A percentile compares a stretch with the other conserved stretches of the same genome.
phyloP scores from a whole-genome alignment of 768 basidiomycete genomes.

The Mycena olivaceomarginata region DNA sequence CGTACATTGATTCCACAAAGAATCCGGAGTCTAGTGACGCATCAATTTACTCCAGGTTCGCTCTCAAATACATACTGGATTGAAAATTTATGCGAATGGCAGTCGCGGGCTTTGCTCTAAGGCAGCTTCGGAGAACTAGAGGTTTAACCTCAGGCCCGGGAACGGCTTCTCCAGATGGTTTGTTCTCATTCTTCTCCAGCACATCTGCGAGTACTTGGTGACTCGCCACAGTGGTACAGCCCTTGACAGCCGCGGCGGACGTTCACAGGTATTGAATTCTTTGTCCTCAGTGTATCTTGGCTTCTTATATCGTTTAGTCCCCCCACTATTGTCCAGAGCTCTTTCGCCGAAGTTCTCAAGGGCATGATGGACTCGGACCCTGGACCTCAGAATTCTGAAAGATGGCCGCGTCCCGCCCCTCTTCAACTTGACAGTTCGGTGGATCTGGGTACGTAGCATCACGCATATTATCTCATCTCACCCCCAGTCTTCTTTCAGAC shows the following conservation, averaged over 20 bases:
- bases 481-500: constrained; percentile 28
- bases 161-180: background rate
- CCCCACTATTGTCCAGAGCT: background rate
- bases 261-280: background rate
- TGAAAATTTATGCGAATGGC: background rate
- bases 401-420: constrained; percentile 10
- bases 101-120: background rate
- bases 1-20: background rate
- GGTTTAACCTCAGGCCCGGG: background rate
- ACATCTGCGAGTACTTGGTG: background rate
- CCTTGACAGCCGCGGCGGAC: background rate
- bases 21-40: background rate
- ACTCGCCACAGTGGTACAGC: background rate
- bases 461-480: background rate
- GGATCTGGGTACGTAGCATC: constrained; percentile 3
- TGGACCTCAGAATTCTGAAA: background rate
- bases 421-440: background rate
- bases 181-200: background rate
- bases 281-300: background rate
- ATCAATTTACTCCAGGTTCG: constrained; percentile 18
- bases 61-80: background rate
- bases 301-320: background rate
- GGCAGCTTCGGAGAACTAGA: background rate
- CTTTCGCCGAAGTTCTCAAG: constrained; percentile 10
- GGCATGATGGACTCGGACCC: constrained; percentile 9